Evolutionary conservation across 495 filamentous ascomycete genomes (phyloP).

Genomic region (Aspergillus asperescens): DNA sequence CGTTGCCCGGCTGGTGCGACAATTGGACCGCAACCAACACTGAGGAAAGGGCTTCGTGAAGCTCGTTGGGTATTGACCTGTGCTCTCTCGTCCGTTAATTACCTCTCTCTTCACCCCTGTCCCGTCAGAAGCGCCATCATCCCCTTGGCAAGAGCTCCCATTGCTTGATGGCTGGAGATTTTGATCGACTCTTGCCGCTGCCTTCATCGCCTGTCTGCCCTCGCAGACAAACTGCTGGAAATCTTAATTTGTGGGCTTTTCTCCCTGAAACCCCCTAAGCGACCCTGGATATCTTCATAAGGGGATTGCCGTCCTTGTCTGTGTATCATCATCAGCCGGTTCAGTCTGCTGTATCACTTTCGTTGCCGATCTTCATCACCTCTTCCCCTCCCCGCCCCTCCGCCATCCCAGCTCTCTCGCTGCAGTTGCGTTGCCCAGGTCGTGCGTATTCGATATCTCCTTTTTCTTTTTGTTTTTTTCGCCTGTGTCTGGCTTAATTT

Average conservation of each 20-base stretch:
- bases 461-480: constrained; percentile 5
- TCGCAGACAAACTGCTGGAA: constrained; percentile 3
- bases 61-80: constrained; percentile 29
- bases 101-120: constrained; percentile 18
- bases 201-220: constrained; percentile 16
- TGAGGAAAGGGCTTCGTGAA: constrained; percentile 23
- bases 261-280: neutral
- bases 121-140: constrained; percentile 18
- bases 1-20: constrained; percentile 14
- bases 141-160: constrained; percentile 28
- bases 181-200: constrained; percentile 29
- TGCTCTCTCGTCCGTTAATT: constrained; percentile 35
- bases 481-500: neutral
- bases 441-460: constrained; percentile 14
- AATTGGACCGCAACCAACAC: constrained; percentile 4
- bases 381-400: constrained; percentile 12
- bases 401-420: constrained; percentile 12
- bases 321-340: neutral
- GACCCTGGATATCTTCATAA: constrained; percentile 6
- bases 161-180: constrained; percentile 35
- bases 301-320: neutral
- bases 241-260: constrained; percentile 14
- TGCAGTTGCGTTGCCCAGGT: constrained; percentile 19
- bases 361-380: constrained; percentile 11
- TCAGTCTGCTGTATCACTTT: constrained; percentile 5